Conservation (phyloP, 2,329 filamentous ascomycete species). For the Scedosporium boydii region DNA sequence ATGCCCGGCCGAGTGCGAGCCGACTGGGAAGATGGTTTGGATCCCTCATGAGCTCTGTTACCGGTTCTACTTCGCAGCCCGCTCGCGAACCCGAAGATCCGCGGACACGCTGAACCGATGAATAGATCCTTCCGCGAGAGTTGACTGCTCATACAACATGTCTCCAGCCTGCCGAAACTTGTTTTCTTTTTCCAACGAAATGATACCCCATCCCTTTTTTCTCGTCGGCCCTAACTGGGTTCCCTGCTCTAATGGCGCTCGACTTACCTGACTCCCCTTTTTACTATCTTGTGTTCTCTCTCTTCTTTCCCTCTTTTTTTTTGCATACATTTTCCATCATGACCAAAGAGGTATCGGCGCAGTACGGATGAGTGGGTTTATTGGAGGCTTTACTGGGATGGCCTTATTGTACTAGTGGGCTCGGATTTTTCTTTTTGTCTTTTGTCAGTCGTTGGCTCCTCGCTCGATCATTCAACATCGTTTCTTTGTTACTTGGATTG, state of each 20-base stretch:
- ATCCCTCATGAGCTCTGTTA: not conserved
- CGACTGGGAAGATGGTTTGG: constrained; percentile 3
- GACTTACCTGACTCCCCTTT: not conserved
- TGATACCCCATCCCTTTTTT: constrained; percentile 4
- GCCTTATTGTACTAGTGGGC: not conserved
- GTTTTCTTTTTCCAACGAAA: not conserved
- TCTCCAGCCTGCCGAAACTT: not conserved
- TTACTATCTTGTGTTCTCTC: not conserved
- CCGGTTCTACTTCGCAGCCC: not conserved
- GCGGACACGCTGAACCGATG: not conserved
- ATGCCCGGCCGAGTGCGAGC: not conserved
- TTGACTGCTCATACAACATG: too few species aligned
- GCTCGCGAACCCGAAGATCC: not conserved
- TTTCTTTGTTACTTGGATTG: not conserved
- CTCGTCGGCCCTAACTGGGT: not conserved
- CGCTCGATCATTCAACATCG: not conserved
- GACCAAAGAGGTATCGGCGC: constrained; percentile 1
- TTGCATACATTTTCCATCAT: constrained; percentile 1
- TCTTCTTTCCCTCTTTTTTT: not conserved
- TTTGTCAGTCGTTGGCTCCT: not conserved
- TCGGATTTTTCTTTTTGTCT: not conserved
- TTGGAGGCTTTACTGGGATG: not conserved
- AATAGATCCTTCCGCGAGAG: too few species aligned
- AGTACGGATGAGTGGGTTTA: constrained; percentile 1
- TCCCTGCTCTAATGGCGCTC: not conserved